phyloP scores from a whole-genome alignment of 176 grass and related monocot species.

The Hordeum vulgare region MorexV3_pseudomolecules_assembly NC_058520.1:239141990-239142489 shows the following conservation, averaged over 20 bases:
- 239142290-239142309: conserved; percentile 49
- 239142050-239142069: conserved; percentile 28
- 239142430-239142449: neutral
- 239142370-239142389: conserved; percentile 4
- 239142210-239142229: conserved; percentile 75
- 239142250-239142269: neutral
- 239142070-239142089: conserved; percentile 18
- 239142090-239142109: conserved; percentile 22
- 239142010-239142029: conserved; percentile 24
- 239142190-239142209: conserved; percentile 46
- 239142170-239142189: conserved; percentile 46
- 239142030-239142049: conserved; percentile 92
- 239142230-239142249: conserved; percentile 90
- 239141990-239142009: neutral
- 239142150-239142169: conserved; percentile 87
- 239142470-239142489: conserved; percentile 3
- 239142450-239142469: neutral
- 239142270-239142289: conserved; percentile 35
- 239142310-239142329: conserved; percentile 14
- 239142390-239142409: conserved; percentile 4
- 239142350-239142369: conserved; percentile 12
- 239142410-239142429: neutral
- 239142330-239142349: neutral
- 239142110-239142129: conserved; percentile 74
- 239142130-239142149: conserved; percentile 97